Base-by-base conservation (phyloP, 768 basidiomycete genomes). In the Tylopilus cervinicoccineus region DNA sequence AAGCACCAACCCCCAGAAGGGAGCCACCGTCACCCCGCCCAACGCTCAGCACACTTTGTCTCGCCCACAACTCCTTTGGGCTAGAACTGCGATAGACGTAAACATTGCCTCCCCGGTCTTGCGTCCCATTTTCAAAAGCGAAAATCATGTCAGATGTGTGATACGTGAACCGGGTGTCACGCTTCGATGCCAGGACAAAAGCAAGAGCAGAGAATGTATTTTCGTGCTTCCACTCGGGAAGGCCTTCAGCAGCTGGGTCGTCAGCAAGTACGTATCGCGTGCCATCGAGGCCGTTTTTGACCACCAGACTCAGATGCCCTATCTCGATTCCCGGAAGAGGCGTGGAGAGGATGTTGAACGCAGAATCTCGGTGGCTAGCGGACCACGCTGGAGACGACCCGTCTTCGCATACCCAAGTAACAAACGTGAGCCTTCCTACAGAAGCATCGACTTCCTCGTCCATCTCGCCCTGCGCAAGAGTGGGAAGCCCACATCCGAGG, bases 131-230 rank as follows among this genome's bases (percentile, higher is more conserved):
- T 66, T 97, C 94, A 56, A 97, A 93, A 0, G 92, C 92, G 39
- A 92, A 70, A 2, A 89, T 83, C 6, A 75, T 75, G 36, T 72
- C 64, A 2, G 67, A 66, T 0, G 76, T 65, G 60, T 97, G 93
- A 59, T 86, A 79, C 2, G 89, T 88, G 69, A 94, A 93, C 17
- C 91, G 81, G 1, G 88, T 83, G 65, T 97, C 92, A 24, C 81
- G 83, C 63, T 97, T 97, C 12, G 90, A 92, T 9, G 92, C 92
- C 42, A 99, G 74, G 33, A 99, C 95, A 62, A 97, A 99, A 1
- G 92, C 79, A 22, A 99, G 77, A 0, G 93, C 95, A 17, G 88
- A 83, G 65, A 81, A 93, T 0, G 95, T 97, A n/a, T 81, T 75
- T 5, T 70, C 69, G 64, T 99, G 95, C 43, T 59, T 73, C 93